Evolutionary conservation across 495 filamentous ascomycete genomes (phyloP), one percentile per base, ranked within the genome.

Genomic region (Penicillium angulare): DNA sequence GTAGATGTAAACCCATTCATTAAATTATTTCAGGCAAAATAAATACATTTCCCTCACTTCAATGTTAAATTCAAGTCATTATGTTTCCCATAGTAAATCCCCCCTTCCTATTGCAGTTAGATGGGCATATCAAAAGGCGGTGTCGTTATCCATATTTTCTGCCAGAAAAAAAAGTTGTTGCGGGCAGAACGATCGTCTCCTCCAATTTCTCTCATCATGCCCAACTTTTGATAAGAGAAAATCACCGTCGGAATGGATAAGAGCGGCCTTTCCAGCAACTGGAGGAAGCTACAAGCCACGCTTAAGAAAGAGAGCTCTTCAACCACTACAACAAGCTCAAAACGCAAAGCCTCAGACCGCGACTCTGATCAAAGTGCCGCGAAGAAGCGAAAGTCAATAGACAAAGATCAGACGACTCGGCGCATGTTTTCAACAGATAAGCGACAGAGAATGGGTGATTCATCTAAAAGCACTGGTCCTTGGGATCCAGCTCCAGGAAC

Each of bases 261-360:
- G 20, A 67, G 71, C 47, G 62, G 57, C 33, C 69, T 80, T 32
- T 81, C 78, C 49, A 73, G 70, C 50, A 90, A 90, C 70, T 90
- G 86, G 86, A 86, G 87, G 61, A 88, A 83, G 67, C 76, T 89
- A 49, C 85, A 88, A 75, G 79, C 71, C 51, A 78, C 76, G 29
- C 69, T 88, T 45, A 80, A 84, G 55, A 72, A 79, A 43, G 74
- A 83, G 13, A 67, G 49, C 45, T 43, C 49, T 15, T 57, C 67
- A 16, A 42, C 58, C 21, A 31, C 61, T 3, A 33, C 52, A 23
- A 32, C 57, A 21, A 40, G 50, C 40, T 51, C 52, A 17, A 74
- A 76, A 57, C 69, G 66, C 63, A 72, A 75, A 32, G 55, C 64
- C 29, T 65, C 67, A 21, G 66, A 71, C 40, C 66, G 57, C 53